A percentile compares a stretch with the other conserved stretches of the same genome.
Conservation (phyloP, 2,329 filamentous ascomycete genomes). For the Daldinia sp. region DNA sequence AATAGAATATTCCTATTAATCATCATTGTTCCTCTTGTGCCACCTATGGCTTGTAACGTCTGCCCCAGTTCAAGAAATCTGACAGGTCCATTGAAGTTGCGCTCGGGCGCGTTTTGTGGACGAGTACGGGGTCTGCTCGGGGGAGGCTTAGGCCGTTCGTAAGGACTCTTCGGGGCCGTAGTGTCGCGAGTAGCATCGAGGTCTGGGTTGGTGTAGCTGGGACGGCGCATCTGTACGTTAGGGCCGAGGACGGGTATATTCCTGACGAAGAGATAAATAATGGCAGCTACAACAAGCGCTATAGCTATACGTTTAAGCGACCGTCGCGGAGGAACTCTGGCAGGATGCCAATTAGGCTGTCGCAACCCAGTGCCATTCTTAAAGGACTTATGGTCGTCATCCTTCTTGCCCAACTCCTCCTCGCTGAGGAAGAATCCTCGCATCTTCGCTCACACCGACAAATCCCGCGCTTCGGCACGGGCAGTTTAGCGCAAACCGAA, state of each 20-base stretch:
- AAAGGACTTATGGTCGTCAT: slow-evolving; percentile 64
- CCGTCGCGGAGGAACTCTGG: slow-evolving; percentile 63
- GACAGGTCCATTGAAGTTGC: slow-evolving; percentile 76
- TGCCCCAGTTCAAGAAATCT: slow-evolving; percentile 73
- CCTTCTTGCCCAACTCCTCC: slow-evolving; percentile 70
- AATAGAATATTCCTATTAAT: slow-evolving; percentile 82
- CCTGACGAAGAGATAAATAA: slow-evolving; percentile 73
- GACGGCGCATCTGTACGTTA: slow-evolving; percentile 55
- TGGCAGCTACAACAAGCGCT: slow-evolving; percentile 59
- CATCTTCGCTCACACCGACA: slow-evolving; percentile 56
- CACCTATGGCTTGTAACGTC: slow-evolving; percentile 71
- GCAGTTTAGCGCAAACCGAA: slow-evolving; percentile 18
- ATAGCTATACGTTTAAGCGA: slow-evolving; percentile 65
- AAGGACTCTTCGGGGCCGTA: slow-evolving; percentile 23
- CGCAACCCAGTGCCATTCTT: slow-evolving; percentile 47
- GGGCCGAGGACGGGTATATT: slow-evolving; percentile 67
- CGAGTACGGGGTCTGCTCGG: slow-evolving; percentile 18
- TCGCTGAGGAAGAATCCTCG: slow-evolving; percentile 62
- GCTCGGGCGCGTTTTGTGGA: slow-evolving; percentile 38
- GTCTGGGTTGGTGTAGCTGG: slow-evolving; percentile 51
- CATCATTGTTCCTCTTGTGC: slow-evolving; percentile 63
- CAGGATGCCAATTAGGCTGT: slow-evolving; percentile 57
- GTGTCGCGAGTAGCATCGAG: slow-evolving; percentile 33
- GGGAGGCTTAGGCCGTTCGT: slow-evolving; percentile 20
- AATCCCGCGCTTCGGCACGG: slow-evolving; percentile 34